phyloP scores from a whole-genome alignment of 371 early-diverging fungal genomes.

The Synchytrium microbalum region DNA sequence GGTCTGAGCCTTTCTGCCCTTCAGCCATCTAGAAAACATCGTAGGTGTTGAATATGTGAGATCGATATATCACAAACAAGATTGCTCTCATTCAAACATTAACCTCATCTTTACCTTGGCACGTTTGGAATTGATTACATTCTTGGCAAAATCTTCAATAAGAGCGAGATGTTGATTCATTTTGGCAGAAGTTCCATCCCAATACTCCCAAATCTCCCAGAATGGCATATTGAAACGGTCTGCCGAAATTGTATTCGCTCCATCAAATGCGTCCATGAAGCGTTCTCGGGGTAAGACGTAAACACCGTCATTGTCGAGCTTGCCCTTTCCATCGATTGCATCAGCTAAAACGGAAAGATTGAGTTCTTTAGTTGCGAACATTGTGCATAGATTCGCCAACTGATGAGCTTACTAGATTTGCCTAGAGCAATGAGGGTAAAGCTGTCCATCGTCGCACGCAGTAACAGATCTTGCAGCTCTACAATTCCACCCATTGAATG shows the following conservation, averaged over 20 bases:
- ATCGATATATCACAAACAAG: too few relatives aligned
- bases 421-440: not conserved
- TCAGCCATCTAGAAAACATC: not conserved
- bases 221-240: not conserved
- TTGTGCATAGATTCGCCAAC: too few relatives aligned
- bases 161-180: not conserved
- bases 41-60: too few relatives aligned
- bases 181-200: not conserved
- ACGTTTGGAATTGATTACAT: not conserved
- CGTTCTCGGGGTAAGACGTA: not conserved
- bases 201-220: not conserved
- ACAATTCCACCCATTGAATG: not conserved
- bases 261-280: not conserved
- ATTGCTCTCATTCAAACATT: too few relatives aligned
- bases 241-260: not conserved
- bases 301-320: not conserved
- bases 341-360: not conserved
- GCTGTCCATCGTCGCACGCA: not conserved
- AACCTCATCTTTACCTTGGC: too few relatives aligned
- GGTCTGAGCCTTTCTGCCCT: not conserved
- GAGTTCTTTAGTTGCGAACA: too few relatives aligned
- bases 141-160: not conserved
- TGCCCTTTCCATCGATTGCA: not conserved
- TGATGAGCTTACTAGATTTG: not conserved
- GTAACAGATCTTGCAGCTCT: not conserved